phyloP scores from a whole-genome alignment of 1,139 yeast species.

The Sugiyamaella japonica region DNA sequence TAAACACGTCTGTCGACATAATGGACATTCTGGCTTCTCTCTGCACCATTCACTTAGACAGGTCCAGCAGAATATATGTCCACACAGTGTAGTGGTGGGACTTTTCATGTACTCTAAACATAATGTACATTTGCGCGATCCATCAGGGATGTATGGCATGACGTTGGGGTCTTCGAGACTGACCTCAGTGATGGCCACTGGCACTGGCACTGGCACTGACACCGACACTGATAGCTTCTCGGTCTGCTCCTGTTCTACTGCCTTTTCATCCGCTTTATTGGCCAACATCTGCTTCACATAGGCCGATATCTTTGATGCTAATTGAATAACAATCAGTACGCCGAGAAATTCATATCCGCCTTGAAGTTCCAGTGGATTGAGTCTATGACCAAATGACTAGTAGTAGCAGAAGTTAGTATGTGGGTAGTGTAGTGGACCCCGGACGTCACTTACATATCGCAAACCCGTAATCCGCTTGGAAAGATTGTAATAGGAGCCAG shows the following conservation, averaged over 20 bases:
- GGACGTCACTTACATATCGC: conserved; percentile 65
- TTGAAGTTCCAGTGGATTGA: conserved; percentile 36
- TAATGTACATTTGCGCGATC: conserved; percentile 75
- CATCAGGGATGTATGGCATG: conserved; percentile 69
- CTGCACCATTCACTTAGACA: conserved; percentile 89
- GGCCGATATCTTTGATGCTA: conserved; percentile 34
- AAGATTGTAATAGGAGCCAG: conserved; percentile 75
- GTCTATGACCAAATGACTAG: conserved; percentile 36
- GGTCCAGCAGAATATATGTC: conserved; percentile 91
- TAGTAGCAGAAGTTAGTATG: too few relatives aligned
- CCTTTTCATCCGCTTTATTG: background rate
- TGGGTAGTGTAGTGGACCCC: too few relatives aligned
- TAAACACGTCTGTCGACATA: conserved; percentile 74
- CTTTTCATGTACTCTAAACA: conserved; percentile 78
- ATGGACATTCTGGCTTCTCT: conserved; percentile 85
- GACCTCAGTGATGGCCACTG: conserved; percentile 35
- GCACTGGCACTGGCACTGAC: background rate
- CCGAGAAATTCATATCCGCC: conserved; percentile 79
- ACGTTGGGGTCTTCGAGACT: conserved; percentile 57
- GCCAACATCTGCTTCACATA: background rate
- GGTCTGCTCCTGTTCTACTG: background rate
- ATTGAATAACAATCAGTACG: conserved; percentile 61
- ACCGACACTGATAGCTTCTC: background rate
- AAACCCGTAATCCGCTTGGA: conserved; percentile 77
- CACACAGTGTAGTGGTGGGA: conserved; percentile 88